Conservation (phyloP, 140 eudicot genomes). For the Oenanthe javanica region DNA sequence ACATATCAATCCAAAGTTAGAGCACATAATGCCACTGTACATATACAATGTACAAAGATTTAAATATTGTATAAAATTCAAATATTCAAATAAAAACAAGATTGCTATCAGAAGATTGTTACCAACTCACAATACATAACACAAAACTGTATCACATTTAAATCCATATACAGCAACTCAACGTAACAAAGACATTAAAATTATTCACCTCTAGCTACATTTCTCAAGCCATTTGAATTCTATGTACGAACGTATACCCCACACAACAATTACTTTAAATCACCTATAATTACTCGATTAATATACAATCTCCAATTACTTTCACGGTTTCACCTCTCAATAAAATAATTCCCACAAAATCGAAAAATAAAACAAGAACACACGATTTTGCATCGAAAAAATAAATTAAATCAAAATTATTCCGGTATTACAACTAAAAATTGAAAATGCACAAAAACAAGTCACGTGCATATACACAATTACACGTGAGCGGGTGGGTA, state of each 20-base stretch:
- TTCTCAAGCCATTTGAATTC: not conserved
- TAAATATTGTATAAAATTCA: not conserved
- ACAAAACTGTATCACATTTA: not conserved
- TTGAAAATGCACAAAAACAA: not conserved
- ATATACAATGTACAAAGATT: not conserved
- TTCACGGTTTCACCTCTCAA: too few relatives aligned
- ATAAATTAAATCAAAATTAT: too few relatives aligned
- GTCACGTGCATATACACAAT: not conserved
- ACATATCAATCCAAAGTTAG: not conserved
- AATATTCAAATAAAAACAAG: too few relatives aligned
- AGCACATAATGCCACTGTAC: not conserved
- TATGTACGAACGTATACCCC: not conserved
- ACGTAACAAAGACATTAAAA: not conserved
- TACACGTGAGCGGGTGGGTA: not conserved
- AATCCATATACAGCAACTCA: not conserved
- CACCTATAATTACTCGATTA: not conserved
- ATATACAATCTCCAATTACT: too few relatives aligned
- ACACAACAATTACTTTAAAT: not conserved
- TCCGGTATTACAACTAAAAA: not conserved
- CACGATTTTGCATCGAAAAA: too few relatives aligned
- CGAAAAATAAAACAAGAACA: not conserved
- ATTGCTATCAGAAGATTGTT: too few relatives aligned
- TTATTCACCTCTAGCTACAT: not conserved
- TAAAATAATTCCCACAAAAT: not conserved
- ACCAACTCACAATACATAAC: not conserved